phyloP scores from a whole-genome alignment of 331 rosid genomes.

The Malus hybrid region DNA sequence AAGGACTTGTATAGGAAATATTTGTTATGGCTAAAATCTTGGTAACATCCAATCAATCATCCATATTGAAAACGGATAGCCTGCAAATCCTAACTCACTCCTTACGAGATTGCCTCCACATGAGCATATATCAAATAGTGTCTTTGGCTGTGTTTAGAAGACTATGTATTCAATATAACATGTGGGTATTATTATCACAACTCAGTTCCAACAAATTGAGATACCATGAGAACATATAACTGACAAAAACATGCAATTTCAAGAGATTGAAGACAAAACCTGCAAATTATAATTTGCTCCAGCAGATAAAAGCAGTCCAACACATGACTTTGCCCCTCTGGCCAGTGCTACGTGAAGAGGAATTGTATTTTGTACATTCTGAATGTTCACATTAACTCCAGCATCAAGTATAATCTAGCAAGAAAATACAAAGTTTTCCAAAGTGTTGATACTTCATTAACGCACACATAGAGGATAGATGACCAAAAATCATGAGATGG shows the following conservation, averaged over 20 bases:
- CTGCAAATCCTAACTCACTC: background rate
- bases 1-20: background rate
- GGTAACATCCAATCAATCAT: background rate
- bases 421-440: background rate
- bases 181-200: background rate
- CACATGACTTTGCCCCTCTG: constrained; percentile 93
- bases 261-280: constrained; percentile 39
- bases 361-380: constrained; percentile 81
- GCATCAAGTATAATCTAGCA: constrained; percentile 79
- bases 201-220: background rate
- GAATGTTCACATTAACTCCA: constrained; percentile 87
- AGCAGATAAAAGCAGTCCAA: constrained; percentile 77
- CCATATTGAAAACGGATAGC: background rate
- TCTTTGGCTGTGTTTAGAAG: background rate
- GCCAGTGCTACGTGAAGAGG: constrained; percentile 97
- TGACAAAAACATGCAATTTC: constrained; percentile 3
- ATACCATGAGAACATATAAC: background rate
- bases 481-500: constrained; percentile 6
- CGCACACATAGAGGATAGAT: background rate
- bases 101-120: background rate
- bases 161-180: background rate
- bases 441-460: background rate
- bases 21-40: background rate
- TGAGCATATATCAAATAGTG: background rate
- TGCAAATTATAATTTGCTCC: constrained; percentile 91